Base-by-base conservation (phyloP, 2,329 filamentous ascomycete species). In the Boeremia exigua region DNA sequence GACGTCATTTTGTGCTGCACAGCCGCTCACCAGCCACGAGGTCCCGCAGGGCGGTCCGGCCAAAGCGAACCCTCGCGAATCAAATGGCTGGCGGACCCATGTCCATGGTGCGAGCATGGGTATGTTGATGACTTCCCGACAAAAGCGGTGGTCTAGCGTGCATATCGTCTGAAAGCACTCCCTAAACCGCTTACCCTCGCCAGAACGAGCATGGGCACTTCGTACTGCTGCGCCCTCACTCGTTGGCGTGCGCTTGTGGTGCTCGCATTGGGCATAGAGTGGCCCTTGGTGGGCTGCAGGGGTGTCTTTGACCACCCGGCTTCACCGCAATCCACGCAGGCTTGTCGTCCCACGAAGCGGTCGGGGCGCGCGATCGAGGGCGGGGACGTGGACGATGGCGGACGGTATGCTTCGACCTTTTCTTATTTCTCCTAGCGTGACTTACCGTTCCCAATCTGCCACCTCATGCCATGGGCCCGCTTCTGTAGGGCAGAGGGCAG, bases 341-440 rank as follows among this genome's bases (percentile, higher is more conserved):
- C 61, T 59, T 50, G 65, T 69, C 67, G 69, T 63, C 71, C 69
- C 65, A 62, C 59, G 57, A 57, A 59, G 65, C 62, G 62, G 63
- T 68, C 73, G 73, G 73, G 56, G 73, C 71, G 71, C 71, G 73
- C 73, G 72, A 76, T 72, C 61, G 58, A 68, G 69, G 28, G 71
- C 70, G 69, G 72, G 69, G 65, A 63, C 58, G 62, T 64, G 59
- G 61, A 60, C 59, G 40, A 67, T 63, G 66, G 65, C 65, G 51
- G 64, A 50, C 69, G 65, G 65, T 68, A 66, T 52, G 42, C 61
- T 66, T 48, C 60, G 53, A 57, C 57, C 62, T 66, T 69, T 70
- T 71, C 63, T 71, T 72, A 68, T 67, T 72, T 73, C 48, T 72
- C 69, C 70, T 75, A 75, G 73, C 71, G 69, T 58, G 30, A 63